These are phyloP conservation scores for Penicillium antarcticum DNA, from an alignment of 495 filamentous ascomycete species.

Conservation along the genomic window DNA sequence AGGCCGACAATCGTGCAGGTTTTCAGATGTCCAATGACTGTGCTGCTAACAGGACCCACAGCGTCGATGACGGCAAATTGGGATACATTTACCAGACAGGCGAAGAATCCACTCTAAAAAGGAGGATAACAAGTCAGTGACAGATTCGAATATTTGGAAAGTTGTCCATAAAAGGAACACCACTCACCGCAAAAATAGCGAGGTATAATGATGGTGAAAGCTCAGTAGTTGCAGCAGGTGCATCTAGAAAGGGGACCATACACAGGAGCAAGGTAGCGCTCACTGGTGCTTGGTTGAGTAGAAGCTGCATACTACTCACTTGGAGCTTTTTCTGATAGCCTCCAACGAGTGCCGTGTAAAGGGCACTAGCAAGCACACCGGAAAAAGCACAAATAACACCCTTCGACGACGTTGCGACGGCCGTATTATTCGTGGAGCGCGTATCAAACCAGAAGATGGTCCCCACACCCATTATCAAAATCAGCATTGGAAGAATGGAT, in stretches of 20 bases:
- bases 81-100: slow-evolving; percentile 67
- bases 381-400: slow-evolving; percentile 63
- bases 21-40: slow-evolving; percentile 64
- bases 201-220: slow-evolving; percentile 38
- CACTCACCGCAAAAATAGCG: no score
- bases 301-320: slow-evolving; percentile 68
- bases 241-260: slow-evolving; percentile 63
- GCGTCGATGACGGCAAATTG: slow-evolving; percentile 74
- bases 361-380: slow-evolving; percentile 61
- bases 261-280: slow-evolving; percentile 61
- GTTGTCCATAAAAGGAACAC: no score
- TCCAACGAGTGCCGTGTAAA: slow-evolving; percentile 70
- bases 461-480: slow-evolving; percentile 65
- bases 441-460: slow-evolving; percentile 73
- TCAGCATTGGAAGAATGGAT: slow-evolving; percentile 46
- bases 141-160: neutral
- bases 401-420: slow-evolving; percentile 46
- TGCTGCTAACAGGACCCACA: slow-evolving; percentile 66
- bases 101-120: slow-evolving; percentile 48
- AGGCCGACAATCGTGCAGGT: slow-evolving; percentile 41
- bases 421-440: slow-evolving; percentile 39
- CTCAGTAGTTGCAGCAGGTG: slow-evolving; percentile 50
- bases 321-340: slow-evolving; percentile 63
- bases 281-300: slow-evolving; percentile 69
- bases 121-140: slow-evolving; percentile 29